Evolutionary conservation across 495 filamentous ascomycete genomes (phyloP).

Genomic region (Talaromyces liani): DNA sequence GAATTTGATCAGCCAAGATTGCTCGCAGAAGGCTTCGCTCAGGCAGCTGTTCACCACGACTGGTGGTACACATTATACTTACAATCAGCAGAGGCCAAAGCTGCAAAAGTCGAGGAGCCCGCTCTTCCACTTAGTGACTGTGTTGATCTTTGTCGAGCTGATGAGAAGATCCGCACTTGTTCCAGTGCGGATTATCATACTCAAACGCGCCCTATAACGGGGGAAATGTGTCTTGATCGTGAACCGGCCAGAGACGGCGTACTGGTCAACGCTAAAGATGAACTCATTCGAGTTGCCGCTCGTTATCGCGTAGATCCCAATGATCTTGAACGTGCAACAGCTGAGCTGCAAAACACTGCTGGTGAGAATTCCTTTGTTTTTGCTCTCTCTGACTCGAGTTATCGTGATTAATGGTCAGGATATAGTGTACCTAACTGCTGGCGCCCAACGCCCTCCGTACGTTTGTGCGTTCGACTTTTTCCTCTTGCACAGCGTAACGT

Average conservation of each 20-base stretch:
- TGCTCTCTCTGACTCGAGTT: neutral
- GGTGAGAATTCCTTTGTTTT: neutral
- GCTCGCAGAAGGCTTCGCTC: constrained; percentile 7
- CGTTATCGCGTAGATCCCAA: constrained; percentile 11
- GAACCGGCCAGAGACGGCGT: constrained; percentile 1
- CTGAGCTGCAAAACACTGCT: constrained; percentile 13
- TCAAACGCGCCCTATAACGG: neutral
- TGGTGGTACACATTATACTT: constrained; percentile 3
- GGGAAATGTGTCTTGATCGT: neutral
- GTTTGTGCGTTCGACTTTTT: constrained; percentile 14
- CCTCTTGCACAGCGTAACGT: constrained; percentile 10
- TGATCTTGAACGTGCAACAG: constrained; percentile 11
- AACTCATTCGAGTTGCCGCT: constrained; percentile 10
- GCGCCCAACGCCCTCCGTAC: constrained; percentile 11
- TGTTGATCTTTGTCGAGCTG: neutral
- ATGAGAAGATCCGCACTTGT: neutral
- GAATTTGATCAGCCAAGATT: constrained; percentile 1
- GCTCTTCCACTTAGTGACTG: neutral
- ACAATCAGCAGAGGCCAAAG: neutral
- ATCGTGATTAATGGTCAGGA: neutral
- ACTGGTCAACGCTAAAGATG: neutral
- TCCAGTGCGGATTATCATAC: constrained; percentile 1
- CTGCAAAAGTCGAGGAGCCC: neutral
- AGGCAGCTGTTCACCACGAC: constrained; percentile 6
- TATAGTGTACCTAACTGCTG: constrained; percentile 4